Evolutionary conservation across 2,329 filamentous ascomycete genomes (phyloP).

Genomic region (Didymellaceae sp.): DNA sequence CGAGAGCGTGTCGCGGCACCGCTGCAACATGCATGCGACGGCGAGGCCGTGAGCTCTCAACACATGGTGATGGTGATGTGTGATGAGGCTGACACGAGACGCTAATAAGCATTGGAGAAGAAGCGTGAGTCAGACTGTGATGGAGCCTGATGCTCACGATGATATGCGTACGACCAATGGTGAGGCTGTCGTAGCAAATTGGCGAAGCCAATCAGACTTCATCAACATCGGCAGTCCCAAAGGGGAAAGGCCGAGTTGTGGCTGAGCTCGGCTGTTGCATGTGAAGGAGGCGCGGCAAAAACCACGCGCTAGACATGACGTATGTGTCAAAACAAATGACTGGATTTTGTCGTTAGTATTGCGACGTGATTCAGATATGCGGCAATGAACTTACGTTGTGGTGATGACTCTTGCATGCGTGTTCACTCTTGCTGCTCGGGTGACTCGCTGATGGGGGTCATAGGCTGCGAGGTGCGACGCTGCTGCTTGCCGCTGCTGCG

Average conservation of each 20-base stretch:
- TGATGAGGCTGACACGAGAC: slow-evolving; percentile 19
- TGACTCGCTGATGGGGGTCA: slow-evolving; percentile 52
- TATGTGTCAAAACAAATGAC: slow-evolving; percentile 26
- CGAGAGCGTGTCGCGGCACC: slow-evolving; percentile 6
- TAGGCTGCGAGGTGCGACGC: slow-evolving; percentile 49
- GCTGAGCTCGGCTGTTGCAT: slow-evolving; percentile 4
- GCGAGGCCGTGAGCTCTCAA: slow-evolving; percentile 5
- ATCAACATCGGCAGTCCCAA: slow-evolving; percentile 2
- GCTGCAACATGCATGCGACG: slow-evolving; percentile 12
- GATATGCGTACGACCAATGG: neutral
- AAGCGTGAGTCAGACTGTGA: slow-evolving; percentile 13
- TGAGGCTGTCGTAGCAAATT: slow-evolving; percentile 9
- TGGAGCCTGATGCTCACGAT: slow-evolving; percentile 5
- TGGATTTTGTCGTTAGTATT: slow-evolving; percentile 26
- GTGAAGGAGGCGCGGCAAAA: slow-evolving; percentile 13
- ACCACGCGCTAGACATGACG: slow-evolving; percentile 19
- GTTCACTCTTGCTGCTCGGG: slow-evolving; percentile 48
- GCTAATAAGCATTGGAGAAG: neutral
- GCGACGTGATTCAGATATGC: slow-evolving; percentile 1
- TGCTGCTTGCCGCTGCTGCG: slow-evolving; percentile 50
- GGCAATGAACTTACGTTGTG: slow-evolving; percentile 26
- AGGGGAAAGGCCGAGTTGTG: neutral
- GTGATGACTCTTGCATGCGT: neutral
- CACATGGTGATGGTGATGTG: slow-evolving; percentile 8
- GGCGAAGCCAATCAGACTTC: slow-evolving; percentile 2